A percentile compares a stretch with the other conserved stretches of the same genome.
These are phyloP conservation scores for Erodium chrysanthum DNA, from an alignment of 441 rosid genomes.

Conservation along the genomic window DNA sequence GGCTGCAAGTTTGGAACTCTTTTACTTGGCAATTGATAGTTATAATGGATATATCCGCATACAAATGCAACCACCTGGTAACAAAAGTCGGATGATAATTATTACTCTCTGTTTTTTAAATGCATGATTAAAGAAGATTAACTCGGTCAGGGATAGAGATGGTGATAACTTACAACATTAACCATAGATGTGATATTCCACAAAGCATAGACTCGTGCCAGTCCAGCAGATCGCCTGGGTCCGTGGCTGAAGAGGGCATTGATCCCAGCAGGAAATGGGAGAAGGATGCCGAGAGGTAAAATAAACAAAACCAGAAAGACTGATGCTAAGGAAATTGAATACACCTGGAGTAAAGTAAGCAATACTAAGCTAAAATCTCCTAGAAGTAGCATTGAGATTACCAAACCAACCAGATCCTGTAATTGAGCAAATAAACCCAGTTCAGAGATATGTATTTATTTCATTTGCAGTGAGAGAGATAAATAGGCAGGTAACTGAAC, in stretches of 20 bases:
- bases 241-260: slow-evolving; percentile 98
- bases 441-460: not conserved
- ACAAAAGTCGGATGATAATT: too few relatives aligned
- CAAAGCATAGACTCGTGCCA: slow-evolving; percentile 95
- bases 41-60: slow-evolving; percentile 84
- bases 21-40: slow-evolving; percentile 51
- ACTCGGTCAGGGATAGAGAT: slow-evolving; percentile 4
- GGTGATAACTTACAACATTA: slow-evolving; percentile 65
- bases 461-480: too few relatives aligned
- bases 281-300: slow-evolving; percentile 85
- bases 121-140: not conserved
- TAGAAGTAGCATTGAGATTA: slow-evolving; percentile 89
- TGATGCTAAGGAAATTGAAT: slow-evolving; percentile 78
- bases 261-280: slow-evolving; percentile 98
- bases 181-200: slow-evolving; percentile 86
- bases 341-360: slow-evolving; percentile 91
- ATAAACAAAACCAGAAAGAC: slow-evolving; percentile 77
- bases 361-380: slow-evolving; percentile 98
- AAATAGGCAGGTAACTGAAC: too few relatives aligned
- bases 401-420: slow-evolving; percentile 99
- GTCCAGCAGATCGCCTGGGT: slow-evolving; percentile 94
- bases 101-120: too few relatives aligned
- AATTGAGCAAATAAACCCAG: slow-evolving; percentile 15
- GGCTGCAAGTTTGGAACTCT: slow-evolving; percentile 64
- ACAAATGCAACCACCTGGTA: slow-evolving; percentile 70